A percentile compares a stretch with the other conserved stretches of the same genome.
phyloP scores from a whole-genome alignment of 2,329 filamentous ascomycete genomes.

The Aspergillus floridensis region DNA sequence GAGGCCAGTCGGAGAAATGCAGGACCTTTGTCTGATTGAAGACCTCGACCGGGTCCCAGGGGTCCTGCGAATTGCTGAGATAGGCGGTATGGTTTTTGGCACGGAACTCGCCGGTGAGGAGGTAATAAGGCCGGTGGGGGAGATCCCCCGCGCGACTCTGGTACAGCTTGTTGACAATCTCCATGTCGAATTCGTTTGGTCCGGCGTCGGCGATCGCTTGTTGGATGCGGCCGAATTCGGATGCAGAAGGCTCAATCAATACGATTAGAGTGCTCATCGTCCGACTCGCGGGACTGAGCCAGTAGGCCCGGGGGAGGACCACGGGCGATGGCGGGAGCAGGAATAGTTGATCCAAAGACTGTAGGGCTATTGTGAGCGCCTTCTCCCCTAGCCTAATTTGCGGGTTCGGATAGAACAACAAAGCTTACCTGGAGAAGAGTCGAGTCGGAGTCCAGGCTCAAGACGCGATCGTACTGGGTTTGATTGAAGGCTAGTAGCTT shows the following conservation, averaged over 20 bases:
- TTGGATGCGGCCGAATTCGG: constrained; percentile 47
- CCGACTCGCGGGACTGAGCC: constrained; percentile 54
- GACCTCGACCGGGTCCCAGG: constrained; percentile 54
- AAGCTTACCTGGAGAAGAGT: constrained; percentile 47
- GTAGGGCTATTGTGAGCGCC: constrained; percentile 9
- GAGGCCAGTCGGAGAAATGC: constrained; percentile 66
- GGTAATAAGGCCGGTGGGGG: constrained; percentile 56
- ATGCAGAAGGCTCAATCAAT: constrained; percentile 54
- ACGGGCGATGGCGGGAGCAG: constrained; percentile 57
- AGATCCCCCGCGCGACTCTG: constrained; percentile 53
- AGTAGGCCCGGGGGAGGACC: constrained; percentile 67
- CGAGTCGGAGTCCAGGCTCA: constrained; percentile 60
- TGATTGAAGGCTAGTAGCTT: constrained; percentile 67
- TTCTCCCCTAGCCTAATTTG: too few relatives aligned
- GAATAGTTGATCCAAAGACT: constrained; percentile 67
- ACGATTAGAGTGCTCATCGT: constrained; percentile 58
- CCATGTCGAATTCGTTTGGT: constrained; percentile 57
- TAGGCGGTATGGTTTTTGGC: constrained; percentile 47
- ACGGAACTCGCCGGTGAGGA: constrained; percentile 61
- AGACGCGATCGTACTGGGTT: constrained; percentile 56
- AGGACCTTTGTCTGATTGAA: constrained; percentile 59
- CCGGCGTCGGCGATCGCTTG: constrained; percentile 28
- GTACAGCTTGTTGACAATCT: constrained; percentile 60
- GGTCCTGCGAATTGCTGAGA: constrained; percentile 48
- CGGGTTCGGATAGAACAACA: background rate